phyloP scores from a whole-genome alignment of 2,329 filamentous ascomycete genomes.

The Penicillium oxalicum region DNA sequence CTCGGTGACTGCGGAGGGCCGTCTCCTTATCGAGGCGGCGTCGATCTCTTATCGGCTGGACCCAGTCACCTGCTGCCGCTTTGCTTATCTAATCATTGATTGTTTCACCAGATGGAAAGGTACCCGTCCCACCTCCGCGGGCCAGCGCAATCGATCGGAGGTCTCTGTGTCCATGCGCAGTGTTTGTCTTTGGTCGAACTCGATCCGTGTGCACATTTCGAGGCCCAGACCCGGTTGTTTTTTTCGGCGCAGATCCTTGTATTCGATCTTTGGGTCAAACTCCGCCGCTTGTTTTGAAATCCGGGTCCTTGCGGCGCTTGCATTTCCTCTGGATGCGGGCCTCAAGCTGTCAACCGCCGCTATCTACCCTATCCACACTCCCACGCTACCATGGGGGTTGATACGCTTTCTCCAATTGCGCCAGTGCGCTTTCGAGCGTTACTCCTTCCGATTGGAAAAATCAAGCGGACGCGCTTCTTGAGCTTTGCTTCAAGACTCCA shows the following conservation, averaged over 20 bases:
- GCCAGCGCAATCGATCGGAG: background rate
- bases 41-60: conserved; percentile 17
- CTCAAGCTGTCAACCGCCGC: conserved; percentile 27
- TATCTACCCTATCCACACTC: conserved; percentile 25
- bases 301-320: conserved; percentile 18
- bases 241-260: background rate
- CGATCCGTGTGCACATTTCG: conserved; percentile 1
- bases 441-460: conserved; percentile 77
- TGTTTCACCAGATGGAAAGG: background rate
- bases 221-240: background rate
- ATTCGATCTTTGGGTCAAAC: background rate
- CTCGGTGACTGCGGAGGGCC: conserved; percentile 17
- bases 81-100: conserved; percentile 4
- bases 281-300: background rate
- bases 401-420: conserved; percentile 83
- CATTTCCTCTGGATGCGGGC: conserved; percentile 28
- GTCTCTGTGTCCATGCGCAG: conserved; percentile 8
- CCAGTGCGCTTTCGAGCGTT: conserved; percentile 86
- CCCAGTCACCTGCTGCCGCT: background rate
- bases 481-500: conserved; percentile 73
- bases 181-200: conserved; percentile 5
- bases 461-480: conserved; percentile 73
- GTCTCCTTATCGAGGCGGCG: conserved; percentile 1
- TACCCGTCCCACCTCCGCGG: conserved; percentile 1
- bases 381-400: conserved; percentile 70